A percentile compares a stretch with the other conserved stretches of the same genome.
Conservation (phyloP, 805 yeast genomes). For the Candida jianshihensis region DNA sequence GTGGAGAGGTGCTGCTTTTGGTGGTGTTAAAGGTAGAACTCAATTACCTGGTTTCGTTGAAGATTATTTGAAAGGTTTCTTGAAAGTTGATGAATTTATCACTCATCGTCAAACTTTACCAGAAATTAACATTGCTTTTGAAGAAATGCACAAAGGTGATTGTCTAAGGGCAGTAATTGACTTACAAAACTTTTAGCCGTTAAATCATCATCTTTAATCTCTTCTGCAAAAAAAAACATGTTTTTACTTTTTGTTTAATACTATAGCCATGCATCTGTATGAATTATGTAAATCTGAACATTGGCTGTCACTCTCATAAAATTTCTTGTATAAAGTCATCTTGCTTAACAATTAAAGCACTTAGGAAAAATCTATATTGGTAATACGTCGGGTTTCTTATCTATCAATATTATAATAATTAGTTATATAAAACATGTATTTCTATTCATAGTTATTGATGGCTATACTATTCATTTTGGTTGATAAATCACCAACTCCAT, state of each 20-base stretch:
- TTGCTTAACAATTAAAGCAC: no score
- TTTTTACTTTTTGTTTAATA: no score
- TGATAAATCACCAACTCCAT: constrained; percentile 12
- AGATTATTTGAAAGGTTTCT: constrained; percentile 70
- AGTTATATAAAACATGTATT: neutral
- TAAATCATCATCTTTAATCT: constrained; percentile 1
- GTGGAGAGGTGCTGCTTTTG: constrained; percentile 99
- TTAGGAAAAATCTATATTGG: no score
- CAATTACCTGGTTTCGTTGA: constrained; percentile 89
- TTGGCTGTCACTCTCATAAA: no score
- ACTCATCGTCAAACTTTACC: constrained; percentile 80
- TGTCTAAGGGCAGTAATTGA: constrained; percentile 89
- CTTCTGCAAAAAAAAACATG: neutral
- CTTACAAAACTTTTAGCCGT: constrained; percentile 22
- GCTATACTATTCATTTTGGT: constrained; percentile 15
- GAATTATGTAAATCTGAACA: no score
- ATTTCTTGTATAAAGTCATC: neutral
- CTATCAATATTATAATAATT: neutral
- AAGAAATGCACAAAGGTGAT: constrained; percentile 89
- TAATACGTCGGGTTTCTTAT: no score
- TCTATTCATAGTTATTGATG: constrained; percentile 11
- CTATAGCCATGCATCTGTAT: no score
- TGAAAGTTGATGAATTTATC: constrained; percentile 91
- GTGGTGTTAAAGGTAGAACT: constrained; percentile 96
- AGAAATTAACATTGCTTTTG: constrained; percentile 83